These are phyloP conservation scores for Mycena amicta DNA, from an alignment of 768 basidiomycete species.

Conservation along the genomic window DNA sequence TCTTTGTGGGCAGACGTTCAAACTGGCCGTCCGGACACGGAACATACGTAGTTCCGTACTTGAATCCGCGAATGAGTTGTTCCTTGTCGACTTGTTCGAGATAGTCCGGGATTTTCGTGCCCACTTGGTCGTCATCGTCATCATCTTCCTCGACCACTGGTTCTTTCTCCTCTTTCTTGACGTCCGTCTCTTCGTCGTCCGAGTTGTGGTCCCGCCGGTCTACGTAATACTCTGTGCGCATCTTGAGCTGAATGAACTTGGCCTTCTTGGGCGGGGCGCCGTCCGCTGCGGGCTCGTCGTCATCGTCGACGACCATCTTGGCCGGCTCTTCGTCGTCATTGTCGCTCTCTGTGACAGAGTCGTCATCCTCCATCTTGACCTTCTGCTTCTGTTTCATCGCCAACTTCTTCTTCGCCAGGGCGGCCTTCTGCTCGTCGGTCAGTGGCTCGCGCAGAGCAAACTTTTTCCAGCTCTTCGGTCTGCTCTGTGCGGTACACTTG, in stretches of 20 bases:
- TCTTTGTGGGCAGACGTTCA: constrained; percentile 67
- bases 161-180: constrained; percentile 34
- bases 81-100: constrained; percentile 72
- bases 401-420: constrained; percentile 36
- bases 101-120: constrained; percentile 37
- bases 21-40: constrained; percentile 89
- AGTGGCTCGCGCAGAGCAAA: constrained; percentile 47
- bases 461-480: constrained; percentile 81
- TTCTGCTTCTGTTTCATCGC: constrained; percentile 29
- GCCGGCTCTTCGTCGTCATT: constrained; percentile 12
- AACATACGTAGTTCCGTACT: constrained; percentile 87
- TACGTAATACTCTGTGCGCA: constrained; percentile 59
- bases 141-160: constrained; percentile 33
- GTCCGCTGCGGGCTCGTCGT: neutral
- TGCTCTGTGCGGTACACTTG: constrained; percentile 75
- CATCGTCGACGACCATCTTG: constrained; percentile 10
- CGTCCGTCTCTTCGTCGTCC: constrained; percentile 34
- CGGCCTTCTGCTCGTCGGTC: constrained; percentile 38
- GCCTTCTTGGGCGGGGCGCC: constrained; percentile 23
- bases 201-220: constrained; percentile 44
- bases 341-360: constrained; percentile 18
- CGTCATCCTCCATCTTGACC: constrained; percentile 30
- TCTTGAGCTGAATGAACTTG: constrained; percentile 46
- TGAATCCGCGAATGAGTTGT: constrained; percentile 79
- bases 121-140: constrained; percentile 36